phyloP scores from a whole-genome alignment of 495 filamentous ascomycete genomes.

The Sordaria brevicollis region DNA sequence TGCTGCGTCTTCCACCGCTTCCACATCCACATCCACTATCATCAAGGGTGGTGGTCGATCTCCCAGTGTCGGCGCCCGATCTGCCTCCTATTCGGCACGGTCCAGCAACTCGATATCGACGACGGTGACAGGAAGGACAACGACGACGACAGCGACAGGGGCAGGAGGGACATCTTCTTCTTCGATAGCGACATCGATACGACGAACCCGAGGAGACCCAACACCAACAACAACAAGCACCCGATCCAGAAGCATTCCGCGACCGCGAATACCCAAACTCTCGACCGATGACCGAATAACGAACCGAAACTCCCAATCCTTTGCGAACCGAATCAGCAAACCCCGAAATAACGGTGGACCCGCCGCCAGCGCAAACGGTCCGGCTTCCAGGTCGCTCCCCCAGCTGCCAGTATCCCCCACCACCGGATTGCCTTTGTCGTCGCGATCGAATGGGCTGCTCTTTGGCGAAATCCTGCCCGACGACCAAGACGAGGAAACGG shows the following conservation, averaged over 20 bases:
- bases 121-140: slow-evolving; percentile 22
- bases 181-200: neutral
- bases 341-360: slow-evolving; percentile 21
- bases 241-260: neutral
- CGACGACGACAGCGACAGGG: neutral
- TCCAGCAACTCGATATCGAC: slow-evolving; percentile 24
- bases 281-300: neutral
- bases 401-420: slow-evolving; percentile 16
- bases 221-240: neutral
- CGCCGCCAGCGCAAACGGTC: slow-evolving; percentile 23
- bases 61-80: slow-evolving; percentile 14
- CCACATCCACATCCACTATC: slow-evolving; percentile 6
- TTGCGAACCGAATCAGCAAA: slow-evolving; percentile 40
- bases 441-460: slow-evolving; percentile 26
- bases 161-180: too few species aligned
- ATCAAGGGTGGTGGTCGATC: slow-evolving; percentile 27
- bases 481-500: slow-evolving; percentile 26
- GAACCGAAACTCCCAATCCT: slow-evolving; percentile 35
- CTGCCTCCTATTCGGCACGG: slow-evolving; percentile 24
- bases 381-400: slow-evolving; percentile 34
- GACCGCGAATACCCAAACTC: neutral
- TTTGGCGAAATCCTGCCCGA: slow-evolving; percentile 44
- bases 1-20: neutral
- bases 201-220: neutral
- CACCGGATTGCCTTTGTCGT: slow-evolving; percentile 1